These are phyloP conservation scores for Xanthoconium purpureum DNA, from an alignment of 768 basidiomycete species.

Conservation along the genomic window DNA sequence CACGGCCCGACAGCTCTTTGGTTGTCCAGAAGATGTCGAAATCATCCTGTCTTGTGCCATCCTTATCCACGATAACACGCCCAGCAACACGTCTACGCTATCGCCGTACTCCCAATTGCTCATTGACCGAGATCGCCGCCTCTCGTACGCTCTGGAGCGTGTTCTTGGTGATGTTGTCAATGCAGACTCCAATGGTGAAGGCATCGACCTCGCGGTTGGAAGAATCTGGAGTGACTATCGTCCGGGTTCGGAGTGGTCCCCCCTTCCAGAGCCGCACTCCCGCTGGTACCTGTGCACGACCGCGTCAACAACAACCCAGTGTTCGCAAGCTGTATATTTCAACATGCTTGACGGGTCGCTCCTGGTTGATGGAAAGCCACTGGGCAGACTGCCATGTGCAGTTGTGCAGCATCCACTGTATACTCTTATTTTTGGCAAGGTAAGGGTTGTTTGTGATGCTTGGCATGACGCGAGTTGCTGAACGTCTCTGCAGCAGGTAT, in stretches of 20 bases:
- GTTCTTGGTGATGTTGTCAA: constrained; percentile 10
- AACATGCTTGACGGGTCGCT: constrained; percentile 36
- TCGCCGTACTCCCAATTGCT: constrained; percentile 10
- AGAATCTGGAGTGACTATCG: constrained; percentile 32
- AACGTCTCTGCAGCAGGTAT: background rate
- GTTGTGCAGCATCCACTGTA: constrained; percentile 28
- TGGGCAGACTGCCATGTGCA: constrained; percentile 35
- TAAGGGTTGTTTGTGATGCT: constrained; percentile 7
- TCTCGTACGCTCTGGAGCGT: constrained; percentile 30
- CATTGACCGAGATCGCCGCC: constrained; percentile 28
- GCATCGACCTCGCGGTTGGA: constrained; percentile 16
- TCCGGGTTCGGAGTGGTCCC: constrained; percentile 24
- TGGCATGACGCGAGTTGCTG: background rate
- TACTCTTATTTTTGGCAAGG: constrained; percentile 34
- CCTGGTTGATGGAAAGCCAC: constrained; percentile 20
- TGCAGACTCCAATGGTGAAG: background rate
- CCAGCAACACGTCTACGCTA: constrained; percentile 3
- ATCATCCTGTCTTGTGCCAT: constrained; percentile 35
- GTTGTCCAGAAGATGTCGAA: constrained; percentile 22
- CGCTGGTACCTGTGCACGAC: constrained; percentile 23
- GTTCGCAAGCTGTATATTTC: constrained; percentile 34
- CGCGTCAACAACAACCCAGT: background rate
- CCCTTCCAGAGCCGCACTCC: constrained; percentile 2
- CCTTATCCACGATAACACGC: constrained; percentile 30
- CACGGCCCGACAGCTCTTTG: constrained; percentile 11